These are phyloP conservation scores for Hypomyces perniciosus DNA, from an alignment of 2,329 filamentous ascomycete genomes.

Conservation along the genomic window DNA sequence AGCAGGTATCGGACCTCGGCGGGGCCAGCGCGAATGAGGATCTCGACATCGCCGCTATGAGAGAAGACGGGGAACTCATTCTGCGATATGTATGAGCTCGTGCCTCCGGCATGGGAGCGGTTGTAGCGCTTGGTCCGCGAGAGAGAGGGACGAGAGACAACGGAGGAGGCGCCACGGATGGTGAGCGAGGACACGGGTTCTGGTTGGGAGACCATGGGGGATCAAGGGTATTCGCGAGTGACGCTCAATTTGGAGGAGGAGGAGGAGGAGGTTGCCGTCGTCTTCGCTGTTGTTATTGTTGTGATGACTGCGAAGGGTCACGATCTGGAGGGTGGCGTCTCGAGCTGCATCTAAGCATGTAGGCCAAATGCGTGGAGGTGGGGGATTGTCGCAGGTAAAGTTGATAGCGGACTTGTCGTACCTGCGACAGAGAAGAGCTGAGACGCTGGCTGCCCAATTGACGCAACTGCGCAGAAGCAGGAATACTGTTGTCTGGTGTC, in stretches of 20 bases:
- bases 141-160: conserved; percentile 57
- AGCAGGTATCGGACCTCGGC: conserved; percentile 76
- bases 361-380: conserved; percentile 2
- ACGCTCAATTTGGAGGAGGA: conserved; percentile 1
- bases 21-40: conserved; percentile 60
- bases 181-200: conserved; percentile 47
- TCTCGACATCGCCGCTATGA: conserved; percentile 88
- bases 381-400: conserved; percentile 2
- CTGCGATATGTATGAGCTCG: conserved; percentile 59
- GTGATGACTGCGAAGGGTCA: neutral
- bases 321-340: conserved; percentile 5
- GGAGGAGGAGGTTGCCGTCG: neutral
- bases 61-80: conserved; percentile 93
- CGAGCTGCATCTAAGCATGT: neutral
- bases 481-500: no score
- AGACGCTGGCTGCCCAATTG: neutral
- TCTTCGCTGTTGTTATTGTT: neutral
- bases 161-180: conserved; percentile 48
- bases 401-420: neutral
- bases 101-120: conserved; percentile 72
- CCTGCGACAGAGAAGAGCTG: neutral
- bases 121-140: conserved; percentile 65
- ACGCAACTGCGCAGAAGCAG: no score
- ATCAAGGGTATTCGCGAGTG: conserved; percentile 3
- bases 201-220: conserved; percentile 58